Conservation (phyloP, 108 stramenopile species). For the Nitzschia sp. region DNA sequence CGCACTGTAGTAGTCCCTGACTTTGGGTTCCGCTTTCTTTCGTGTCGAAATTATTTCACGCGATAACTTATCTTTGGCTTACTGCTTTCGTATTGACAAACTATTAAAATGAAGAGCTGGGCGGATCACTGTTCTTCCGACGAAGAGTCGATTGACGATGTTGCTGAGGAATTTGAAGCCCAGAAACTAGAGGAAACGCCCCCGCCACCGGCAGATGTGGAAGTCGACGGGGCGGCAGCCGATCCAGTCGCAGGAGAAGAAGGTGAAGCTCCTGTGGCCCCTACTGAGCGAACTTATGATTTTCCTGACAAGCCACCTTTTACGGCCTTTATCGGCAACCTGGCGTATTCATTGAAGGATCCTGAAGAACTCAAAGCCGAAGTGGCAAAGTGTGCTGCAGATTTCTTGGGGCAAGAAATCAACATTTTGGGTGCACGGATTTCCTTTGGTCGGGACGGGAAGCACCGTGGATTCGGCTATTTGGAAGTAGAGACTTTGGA, state of each 20-base stretch:
- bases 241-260: background rate
- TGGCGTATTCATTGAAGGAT: slow-evolving; percentile 43
- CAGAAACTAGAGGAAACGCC: background rate
- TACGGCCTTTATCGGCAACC: slow-evolving; percentile 59
- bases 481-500: slow-evolving; percentile 56
- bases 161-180: background rate
- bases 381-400: slow-evolving; percentile 26
- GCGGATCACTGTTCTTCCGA: slow-evolving; percentile 48
- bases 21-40: too few relatives aligned
- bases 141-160: slow-evolving; percentile 27
- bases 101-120: slow-evolving; percentile 35
- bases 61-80: too few relatives aligned
- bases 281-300: slow-evolving; percentile 22
- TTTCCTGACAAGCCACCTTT: slow-evolving; percentile 49
- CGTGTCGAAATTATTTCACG: too few relatives aligned
- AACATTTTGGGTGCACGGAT: slow-evolving; percentile 24
- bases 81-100: too few relatives aligned
- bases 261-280: background rate
- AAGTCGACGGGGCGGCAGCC: background rate
- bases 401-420: slow-evolving; percentile 25
- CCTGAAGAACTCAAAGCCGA: slow-evolving; percentile 28
- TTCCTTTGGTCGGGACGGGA: slow-evolving; percentile 21
- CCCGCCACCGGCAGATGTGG: background rate
- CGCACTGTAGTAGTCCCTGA: too few relatives aligned
- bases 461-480: slow-evolving; percentile 58